phyloP scores from a whole-genome alignment of 2,329 filamentous ascomycete genomes.

The Cladosporium sp. region DNA sequence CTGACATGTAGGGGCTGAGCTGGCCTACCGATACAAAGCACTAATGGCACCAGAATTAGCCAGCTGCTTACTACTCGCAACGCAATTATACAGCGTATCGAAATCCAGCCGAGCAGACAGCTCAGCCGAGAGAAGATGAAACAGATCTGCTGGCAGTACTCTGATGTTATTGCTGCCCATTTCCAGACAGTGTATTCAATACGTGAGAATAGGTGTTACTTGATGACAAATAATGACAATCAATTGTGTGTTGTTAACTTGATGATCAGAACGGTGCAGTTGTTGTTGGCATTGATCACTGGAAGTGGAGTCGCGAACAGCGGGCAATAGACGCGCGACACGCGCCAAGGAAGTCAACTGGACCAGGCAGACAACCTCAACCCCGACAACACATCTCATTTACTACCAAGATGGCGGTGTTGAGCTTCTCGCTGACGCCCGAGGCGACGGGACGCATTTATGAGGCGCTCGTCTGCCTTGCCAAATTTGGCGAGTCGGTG shows the following conservation, averaged over 20 bases:
- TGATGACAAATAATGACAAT: not conserved
- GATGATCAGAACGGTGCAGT: constrained; percentile 8
- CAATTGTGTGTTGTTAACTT: not conserved
- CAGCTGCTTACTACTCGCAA: constrained; percentile 52
- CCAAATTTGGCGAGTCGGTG: constrained; percentile 76
- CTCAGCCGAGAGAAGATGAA: constrained; percentile 58
- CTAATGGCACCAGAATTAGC: constrained; percentile 55
- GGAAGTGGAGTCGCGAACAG: constrained; percentile 2
- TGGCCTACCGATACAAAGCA: constrained; percentile 57
- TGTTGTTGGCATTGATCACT: constrained; percentile 11
- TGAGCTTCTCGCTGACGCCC: constrained; percentile 70
- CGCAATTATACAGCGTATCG: constrained; percentile 56
- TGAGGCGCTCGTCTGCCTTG: constrained; percentile 68
- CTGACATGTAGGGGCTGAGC: constrained; percentile 8
- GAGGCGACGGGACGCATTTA: constrained; percentile 68
- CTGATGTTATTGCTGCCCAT: constrained; percentile 12
- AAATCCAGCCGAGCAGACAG: constrained; percentile 56
- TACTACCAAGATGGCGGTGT: constrained; percentile 26
- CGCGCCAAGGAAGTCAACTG: constrained; percentile 8
- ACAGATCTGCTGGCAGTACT: constrained; percentile 54
- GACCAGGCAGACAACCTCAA: not conserved
- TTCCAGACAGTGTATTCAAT: not conserved
- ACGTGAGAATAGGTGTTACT: not conserved
- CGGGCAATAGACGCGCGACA: not conserved
- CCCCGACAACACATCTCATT: not conserved